Evolutionary conservation across 495 filamentous ascomycete species (phyloP), one percentile per base, ranked within the genome.

Genomic region (Lepraria neglecta): DNA sequence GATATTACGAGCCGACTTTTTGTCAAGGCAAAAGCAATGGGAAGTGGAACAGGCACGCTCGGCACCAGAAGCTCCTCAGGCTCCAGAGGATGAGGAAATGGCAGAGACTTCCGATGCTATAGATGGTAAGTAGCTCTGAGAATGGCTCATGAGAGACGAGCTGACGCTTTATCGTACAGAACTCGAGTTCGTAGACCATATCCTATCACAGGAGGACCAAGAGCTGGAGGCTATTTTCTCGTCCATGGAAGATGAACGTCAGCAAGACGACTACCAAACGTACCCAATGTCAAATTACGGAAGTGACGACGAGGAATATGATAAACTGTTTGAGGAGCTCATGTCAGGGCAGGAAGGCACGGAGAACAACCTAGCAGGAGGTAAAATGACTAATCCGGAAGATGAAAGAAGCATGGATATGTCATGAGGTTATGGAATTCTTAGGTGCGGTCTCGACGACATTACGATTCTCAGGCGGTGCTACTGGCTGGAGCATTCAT

Each of bases 201-300:
- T 85, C 43, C 74, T 77, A 24, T 70, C 70, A 60, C 73, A 81
- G 63, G 84, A 89, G 68, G 72, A 81, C 58, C 72, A 74, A 31
- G 84, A 87, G 69, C 27, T 87, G 38, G 75, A 87, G 28, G 82
- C 80, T n/a, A 64, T 86, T 59, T 56, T 86, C 1, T 71, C 74
- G 21, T 68, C 65, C 28, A 71, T 81, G 69, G 70, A 72, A 60
- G 64, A 73, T 43, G 52, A 64, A 59, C 28, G 19, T 4, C 21
- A 44, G 24, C 21, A 27, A 33, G 19, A 51, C 19, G 45, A 61
- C 27, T n/a, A 38, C 44, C 27, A 59, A 44, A 7, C 24, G 15
- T n/a, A 27, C 1, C 24, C 7, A 11, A 19, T 59, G 35, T 55
- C 40, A 11, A 12, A 47, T 38, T 61, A 55, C 52, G 66, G 60